Evolutionary conservation across 1,284 basidiomycete genomes (phyloP), one percentile per base, ranked within the genome.

Genomic region (Mycosarcoma mackinlayi): DNA sequence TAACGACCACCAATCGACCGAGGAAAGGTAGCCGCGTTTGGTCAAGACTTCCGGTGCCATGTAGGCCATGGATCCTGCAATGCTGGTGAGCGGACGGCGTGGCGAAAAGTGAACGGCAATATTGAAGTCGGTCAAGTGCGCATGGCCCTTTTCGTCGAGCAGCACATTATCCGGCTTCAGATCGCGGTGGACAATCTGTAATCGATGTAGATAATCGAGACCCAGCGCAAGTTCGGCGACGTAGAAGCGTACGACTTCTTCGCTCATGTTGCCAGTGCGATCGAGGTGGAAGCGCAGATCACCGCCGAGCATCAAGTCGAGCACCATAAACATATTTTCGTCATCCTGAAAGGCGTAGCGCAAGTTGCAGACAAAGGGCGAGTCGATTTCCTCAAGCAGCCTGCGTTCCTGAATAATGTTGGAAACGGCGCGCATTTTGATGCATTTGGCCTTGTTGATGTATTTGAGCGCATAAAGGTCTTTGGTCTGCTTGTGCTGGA

Each of bases 281-380:
- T 96, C 93, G 38, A 96, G 85, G 82, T 98, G 94, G 81, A 97
- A 97, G 72, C 94, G 87, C 74, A 98, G 84, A 84, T 97, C 94
- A 9, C 94, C 94, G 23, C 94, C 94, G 1, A 97, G 86, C 94
- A 98, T 97, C 45, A 97, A 87, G 83, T 98, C 94, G 56, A 97
- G 85, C 9, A 97, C 94, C 85, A 97, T 97, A 87, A 97, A 98
- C 80, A 94, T 93, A 82, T 96, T 97, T 79, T 94, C 91, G 79
- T 98, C 94, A 80, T 98, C 94, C 83, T 98, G 94, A 83, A 98
- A 98, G 3, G 94, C 94, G 83, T 96, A 97, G 39, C 94, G 90
- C 77, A 98, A 82, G 83, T 97, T 97, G 74, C 94, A 93, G 41
- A 96, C 87, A 81, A 95, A 97, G 16, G 93, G 90, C 76, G 94